Conservation (phyloP, 768 basidiomycete species). For the Boletus rufocinnamomeus region DNA sequence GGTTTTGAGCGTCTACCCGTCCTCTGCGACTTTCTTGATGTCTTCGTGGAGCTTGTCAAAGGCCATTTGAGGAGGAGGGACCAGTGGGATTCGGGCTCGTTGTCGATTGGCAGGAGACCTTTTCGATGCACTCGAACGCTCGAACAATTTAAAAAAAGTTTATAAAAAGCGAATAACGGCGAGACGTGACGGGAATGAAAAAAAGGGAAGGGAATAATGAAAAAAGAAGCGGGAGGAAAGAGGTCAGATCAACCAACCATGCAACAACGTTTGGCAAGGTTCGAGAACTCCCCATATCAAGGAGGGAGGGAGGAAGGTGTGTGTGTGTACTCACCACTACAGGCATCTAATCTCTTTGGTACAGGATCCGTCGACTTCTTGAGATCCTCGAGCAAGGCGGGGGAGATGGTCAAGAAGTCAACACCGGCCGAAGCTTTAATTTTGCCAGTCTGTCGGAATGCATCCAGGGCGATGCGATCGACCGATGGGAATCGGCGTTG, state of each 20-base stretch:
- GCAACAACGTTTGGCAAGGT: slow-evolving; percentile 1
- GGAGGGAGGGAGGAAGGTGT: not conserved
- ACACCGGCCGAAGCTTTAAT: slow-evolving; percentile 95
- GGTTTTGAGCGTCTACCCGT: slow-evolving; percentile 85
- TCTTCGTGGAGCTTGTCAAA: slow-evolving; percentile 99
- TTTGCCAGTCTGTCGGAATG: slow-evolving; percentile 66
- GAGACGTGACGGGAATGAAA: not conserved
- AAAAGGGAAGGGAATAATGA: not conserved
- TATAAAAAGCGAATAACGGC: not conserved
- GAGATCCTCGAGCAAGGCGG: slow-evolving; percentile 88
- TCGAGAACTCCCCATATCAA: slow-evolving; percentile 4
- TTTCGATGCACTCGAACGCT: slow-evolving; percentile 52
- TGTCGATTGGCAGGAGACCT: slow-evolving; percentile 85
- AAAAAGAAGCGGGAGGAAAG: not conserved
- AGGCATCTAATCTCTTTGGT: slow-evolving; percentile 80
- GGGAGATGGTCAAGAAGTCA: slow-evolving; percentile 97
- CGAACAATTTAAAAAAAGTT: not conserved
- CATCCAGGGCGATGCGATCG: slow-evolving; percentile 10
- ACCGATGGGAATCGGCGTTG: slow-evolving; percentile 1
- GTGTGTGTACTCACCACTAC: slow-evolving; percentile 47
- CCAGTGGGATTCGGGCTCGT: slow-evolving; percentile 98
- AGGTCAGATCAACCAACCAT: slow-evolving; percentile 15
- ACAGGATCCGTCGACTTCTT: slow-evolving; percentile 76
- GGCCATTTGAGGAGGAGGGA: slow-evolving; percentile 88
- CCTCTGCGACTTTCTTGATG: slow-evolving; percentile 97